Conservation (phyloP, 2,329 filamentous ascomycete genomes). For the Colletotrichum noveboracense region DNA sequence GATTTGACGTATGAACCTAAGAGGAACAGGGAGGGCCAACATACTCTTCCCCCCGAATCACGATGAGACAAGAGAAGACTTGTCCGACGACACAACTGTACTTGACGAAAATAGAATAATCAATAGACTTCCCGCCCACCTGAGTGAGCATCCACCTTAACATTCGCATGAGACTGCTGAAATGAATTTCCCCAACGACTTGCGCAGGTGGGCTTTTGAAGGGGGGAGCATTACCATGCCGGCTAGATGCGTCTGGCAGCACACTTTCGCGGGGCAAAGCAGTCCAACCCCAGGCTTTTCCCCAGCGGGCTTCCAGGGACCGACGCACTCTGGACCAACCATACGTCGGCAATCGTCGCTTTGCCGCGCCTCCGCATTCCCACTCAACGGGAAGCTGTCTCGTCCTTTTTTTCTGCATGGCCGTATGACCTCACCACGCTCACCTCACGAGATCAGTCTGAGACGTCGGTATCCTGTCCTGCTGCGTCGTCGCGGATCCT, state of each 20-base stretch:
- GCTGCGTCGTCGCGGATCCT: neutral
- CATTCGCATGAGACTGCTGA: neutral
- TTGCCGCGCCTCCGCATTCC: conserved; percentile 19
- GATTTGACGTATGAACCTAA: neutral
- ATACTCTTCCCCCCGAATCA: neutral
- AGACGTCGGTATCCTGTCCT: conserved; percentile 19
- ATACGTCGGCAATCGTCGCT: conserved; percentile 19
- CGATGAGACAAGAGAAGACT: neutral
- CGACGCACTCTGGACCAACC: conserved; percentile 7
- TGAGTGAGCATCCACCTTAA: neutral
- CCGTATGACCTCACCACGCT: conserved; percentile 19
- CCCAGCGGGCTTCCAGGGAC: conserved; percentile 8
- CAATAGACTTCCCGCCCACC: neutral
- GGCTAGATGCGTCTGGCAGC: neutral
- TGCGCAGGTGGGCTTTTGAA: neutral
- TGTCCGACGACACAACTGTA: neutral
- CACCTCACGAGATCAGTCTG: conserved; percentile 20
- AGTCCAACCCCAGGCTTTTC: neutral
- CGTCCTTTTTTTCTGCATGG: neutral
- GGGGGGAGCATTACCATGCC: neutral
- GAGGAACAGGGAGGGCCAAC: neutral
- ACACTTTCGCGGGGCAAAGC: conserved; percentile 4
- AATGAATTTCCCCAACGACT: neutral
- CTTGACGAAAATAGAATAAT: conserved; percentile 1
- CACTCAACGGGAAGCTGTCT: neutral